phyloP scores from a whole-genome alignment of 2,329 filamentous ascomycete species.

The Herpotrichia juniperi region DNA sequence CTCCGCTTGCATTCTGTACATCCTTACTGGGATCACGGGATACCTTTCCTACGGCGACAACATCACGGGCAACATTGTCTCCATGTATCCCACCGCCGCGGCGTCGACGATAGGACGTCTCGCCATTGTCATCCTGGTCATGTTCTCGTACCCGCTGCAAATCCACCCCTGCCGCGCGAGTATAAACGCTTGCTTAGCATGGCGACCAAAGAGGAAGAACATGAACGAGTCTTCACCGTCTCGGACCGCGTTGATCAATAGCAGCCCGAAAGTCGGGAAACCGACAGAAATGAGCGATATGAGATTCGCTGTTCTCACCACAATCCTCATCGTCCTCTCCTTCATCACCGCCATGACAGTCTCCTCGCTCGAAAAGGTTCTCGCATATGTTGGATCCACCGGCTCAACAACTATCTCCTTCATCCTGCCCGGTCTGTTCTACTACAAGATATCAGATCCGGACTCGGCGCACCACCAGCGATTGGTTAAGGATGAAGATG shows the following conservation, averaged over 20 bases:
- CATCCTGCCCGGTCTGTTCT: conserved; percentile 93
- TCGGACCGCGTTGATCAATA: conserved; percentile 54
- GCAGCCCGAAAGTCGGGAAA: conserved; percentile 23
- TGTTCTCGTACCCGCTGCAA: conserved; percentile 95
- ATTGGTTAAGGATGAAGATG: conserved; percentile 89
- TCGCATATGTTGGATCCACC: conserved; percentile 94
- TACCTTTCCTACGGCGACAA: conserved; percentile 94
- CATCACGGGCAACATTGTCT: conserved; percentile 89
- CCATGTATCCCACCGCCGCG: conserved; percentile 70
- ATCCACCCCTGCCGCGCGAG: conserved; percentile 96
- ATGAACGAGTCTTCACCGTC: conserved; percentile 48
- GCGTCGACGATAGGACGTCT: conserved; percentile 91
- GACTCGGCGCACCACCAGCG: conserved; percentile 86
- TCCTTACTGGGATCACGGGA: conserved; percentile 90
- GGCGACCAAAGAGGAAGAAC: conserved; percentile 67
- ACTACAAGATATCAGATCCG: conserved; percentile 96
- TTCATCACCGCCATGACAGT: conserved; percentile 93
- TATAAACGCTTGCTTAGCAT: conserved; percentile 90
- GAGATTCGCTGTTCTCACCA: conserved; percentile 89
- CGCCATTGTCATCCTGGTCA: conserved; percentile 93
- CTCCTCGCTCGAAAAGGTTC: conserved; percentile 83
- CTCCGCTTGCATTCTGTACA: conserved; percentile 83
- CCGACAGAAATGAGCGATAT: conserved; percentile 74
- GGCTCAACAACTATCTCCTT: conserved; percentile 96
- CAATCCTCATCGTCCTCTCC: conserved; percentile 79